Conservation (phyloP, 2,329 filamentous ascomycete species). For the Aspergillus novofumigatus region DNA sequence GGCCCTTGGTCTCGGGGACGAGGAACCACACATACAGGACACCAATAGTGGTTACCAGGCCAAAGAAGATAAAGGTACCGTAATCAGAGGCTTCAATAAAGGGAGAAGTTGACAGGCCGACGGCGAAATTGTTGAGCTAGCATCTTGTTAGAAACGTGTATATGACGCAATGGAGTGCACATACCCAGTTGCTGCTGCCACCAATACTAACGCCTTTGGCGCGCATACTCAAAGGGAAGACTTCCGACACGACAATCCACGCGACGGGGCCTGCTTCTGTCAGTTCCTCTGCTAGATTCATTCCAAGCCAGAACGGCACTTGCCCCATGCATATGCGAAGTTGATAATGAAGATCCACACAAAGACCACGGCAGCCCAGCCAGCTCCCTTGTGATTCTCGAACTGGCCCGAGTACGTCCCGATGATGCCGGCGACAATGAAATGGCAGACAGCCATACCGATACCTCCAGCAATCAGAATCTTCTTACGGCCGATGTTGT, state of each 20-base stretch:
- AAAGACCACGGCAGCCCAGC: conserved; percentile 62
- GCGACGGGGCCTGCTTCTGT: conserved; percentile 50
- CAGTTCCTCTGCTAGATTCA: not conserved
- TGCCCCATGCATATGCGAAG: conserved; percentile 68
- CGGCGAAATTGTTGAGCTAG: conserved; percentile 56
- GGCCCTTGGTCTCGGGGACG: conserved; percentile 35
- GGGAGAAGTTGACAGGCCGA: conserved; percentile 66
- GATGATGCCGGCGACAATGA: conserved; percentile 67
- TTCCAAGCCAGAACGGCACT: no score
- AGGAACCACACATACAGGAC: conserved; percentile 25
- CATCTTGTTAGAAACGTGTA: not conserved
- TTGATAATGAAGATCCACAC: conserved; percentile 69
- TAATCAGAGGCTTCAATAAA: conserved; percentile 62
- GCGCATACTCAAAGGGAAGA: conserved; percentile 67
- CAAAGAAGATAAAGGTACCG: conserved; percentile 70
- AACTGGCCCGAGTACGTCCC: conserved; percentile 61
- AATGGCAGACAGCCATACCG: conserved; percentile 66
- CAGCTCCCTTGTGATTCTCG: conserved; percentile 54
- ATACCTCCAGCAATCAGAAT: conserved; percentile 52
- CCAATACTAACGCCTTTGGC: conserved; percentile 50
- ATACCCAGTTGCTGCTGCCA: conserved; percentile 34
- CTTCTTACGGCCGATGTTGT: conserved; percentile 38
- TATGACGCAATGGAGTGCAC: not conserved
- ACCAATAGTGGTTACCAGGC: conserved; percentile 34
- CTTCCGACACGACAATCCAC: conserved; percentile 71